Conservation (phyloP, 805 yeast genomes). For the Lipomyces mesembrius region DNA sequence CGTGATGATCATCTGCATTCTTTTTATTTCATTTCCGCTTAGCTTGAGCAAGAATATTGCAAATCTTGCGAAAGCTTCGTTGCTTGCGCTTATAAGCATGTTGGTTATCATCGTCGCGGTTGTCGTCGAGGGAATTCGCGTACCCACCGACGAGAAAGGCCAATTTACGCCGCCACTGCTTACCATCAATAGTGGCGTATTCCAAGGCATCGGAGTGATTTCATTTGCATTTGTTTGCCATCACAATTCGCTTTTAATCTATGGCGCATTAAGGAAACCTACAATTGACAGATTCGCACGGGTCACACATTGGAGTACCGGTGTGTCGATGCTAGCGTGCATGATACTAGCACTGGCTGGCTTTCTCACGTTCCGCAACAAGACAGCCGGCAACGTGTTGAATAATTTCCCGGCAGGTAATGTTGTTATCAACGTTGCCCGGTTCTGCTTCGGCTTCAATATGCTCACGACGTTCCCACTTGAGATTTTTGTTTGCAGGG, state of each 20-base stretch:
- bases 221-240: constrained; percentile 96
- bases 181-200: constrained; percentile 65
- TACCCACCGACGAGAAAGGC: constrained; percentile 56
- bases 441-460: constrained; percentile 88
- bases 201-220: constrained; percentile 91
- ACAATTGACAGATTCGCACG: constrained; percentile 73
- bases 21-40: constrained; percentile 78
- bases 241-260: constrained; percentile 89
- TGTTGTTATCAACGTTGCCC: constrained; percentile 76
- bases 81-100: constrained; percentile 87
- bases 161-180: constrained; percentile 48
- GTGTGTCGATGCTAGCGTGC: constrained; percentile 79
- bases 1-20: constrained; percentile 71
- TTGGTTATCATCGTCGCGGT: constrained; percentile 74
- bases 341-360: constrained; percentile 80
- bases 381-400: constrained; percentile 83
- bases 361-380: constrained; percentile 69
- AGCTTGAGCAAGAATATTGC: constrained; percentile 81
- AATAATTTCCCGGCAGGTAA: constrained; percentile 85
- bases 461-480: constrained; percentile 92
- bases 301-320: constrained; percentile 83
- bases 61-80: constrained; percentile 82
- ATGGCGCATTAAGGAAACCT: constrained; percentile 78
- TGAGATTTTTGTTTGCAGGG: constrained; percentile 88
- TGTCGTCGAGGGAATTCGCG: constrained; percentile 70